Evolutionary conservation across 495 filamentous ascomycete genomes (phyloP).

Genomic region (Amorphotheca resinae): DNA sequence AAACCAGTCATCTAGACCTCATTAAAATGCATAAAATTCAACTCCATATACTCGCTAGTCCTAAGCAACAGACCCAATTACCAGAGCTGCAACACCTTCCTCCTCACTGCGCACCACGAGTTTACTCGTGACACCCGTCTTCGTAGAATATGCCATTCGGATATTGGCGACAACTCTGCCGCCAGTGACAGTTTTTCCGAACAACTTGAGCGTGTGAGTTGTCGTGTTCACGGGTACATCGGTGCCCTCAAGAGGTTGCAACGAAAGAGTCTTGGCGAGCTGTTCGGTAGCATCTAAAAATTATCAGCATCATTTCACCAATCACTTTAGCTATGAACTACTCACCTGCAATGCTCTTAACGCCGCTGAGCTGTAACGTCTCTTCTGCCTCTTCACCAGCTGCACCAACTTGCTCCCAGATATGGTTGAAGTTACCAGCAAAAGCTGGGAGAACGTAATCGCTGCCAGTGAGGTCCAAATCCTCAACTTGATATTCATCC

Average conservation of each 20-base stretch:
- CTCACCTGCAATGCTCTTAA: slow-evolving; percentile 89
- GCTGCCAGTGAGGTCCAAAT: slow-evolving; percentile 80
- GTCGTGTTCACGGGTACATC: slow-evolving; percentile 77
- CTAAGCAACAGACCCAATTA: slow-evolving; percentile 76
- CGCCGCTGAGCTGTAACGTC: slow-evolving; percentile 76
- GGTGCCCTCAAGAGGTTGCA: slow-evolving; percentile 89
- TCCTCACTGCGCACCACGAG: slow-evolving; percentile 84
- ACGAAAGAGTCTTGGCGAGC: slow-evolving; percentile 69
- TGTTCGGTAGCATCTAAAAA: slow-evolving; percentile 81
- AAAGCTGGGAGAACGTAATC: slow-evolving; percentile 92
- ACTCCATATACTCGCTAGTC: slow-evolving; percentile 11
- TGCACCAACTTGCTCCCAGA: slow-evolving; percentile 92
- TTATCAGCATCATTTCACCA: slow-evolving; percentile 5
- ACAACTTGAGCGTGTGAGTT: slow-evolving; percentile 89
- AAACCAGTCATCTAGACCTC: slow-evolving; percentile 8
- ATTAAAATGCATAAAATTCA: slow-evolving; percentile 9
- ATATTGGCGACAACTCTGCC: slow-evolving; percentile 79
- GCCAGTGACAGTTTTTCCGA: slow-evolving; percentile 87
- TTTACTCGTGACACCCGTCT: slow-evolving; percentile 89
- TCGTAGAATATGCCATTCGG: slow-evolving; percentile 86
- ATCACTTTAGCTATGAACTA: slow-evolving; percentile 9
- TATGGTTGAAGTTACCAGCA: slow-evolving; percentile 85
- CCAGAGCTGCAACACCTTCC: slow-evolving; percentile 72
- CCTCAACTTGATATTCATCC: slow-evolving; percentile 94
- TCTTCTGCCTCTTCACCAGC: slow-evolving; percentile 82